Evolutionary conservation across 2,329 filamentous ascomycete genomes (phyloP).

Genomic region (Colletotrichum neosansevieriae): DNA sequence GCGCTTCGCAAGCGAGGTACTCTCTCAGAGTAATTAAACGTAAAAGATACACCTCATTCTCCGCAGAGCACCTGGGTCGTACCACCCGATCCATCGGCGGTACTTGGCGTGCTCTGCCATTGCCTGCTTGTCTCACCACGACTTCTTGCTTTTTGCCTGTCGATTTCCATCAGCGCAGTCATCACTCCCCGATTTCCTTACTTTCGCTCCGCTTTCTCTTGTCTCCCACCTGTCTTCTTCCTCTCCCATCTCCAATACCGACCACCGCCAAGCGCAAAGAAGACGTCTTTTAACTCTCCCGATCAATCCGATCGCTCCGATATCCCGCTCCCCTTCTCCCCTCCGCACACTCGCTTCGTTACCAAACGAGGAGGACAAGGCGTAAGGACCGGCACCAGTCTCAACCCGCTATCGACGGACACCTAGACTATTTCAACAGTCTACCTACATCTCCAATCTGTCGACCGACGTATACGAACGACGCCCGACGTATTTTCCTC

Average conservation of each 20-base stretch:
- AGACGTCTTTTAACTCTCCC: neutral
- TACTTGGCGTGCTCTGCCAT: constrained; percentile 8
- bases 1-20: constrained; percentile 16
- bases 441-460: neutral
- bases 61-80: constrained; percentile 22
- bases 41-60: neutral
- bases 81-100: constrained; percentile 34
- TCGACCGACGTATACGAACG: neutral
- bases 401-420: neutral
- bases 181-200: constrained; percentile 21
- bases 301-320: constrained; percentile 1
- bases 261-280: constrained; percentile 17
- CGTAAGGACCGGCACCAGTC: constrained; percentile 3
- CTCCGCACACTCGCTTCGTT: constrained; percentile 31
- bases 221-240: constrained; percentile 12
- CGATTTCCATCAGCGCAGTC: constrained; percentile 35
- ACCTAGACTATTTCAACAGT: neutral
- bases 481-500: neutral
- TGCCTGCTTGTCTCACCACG: constrained; percentile 13
- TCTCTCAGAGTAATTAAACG: neutral
- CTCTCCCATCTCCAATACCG: constrained; percentile 1
- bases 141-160: constrained; percentile 37
- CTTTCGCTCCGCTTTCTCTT: neutral
- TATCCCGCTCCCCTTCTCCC: constrained; percentile 4
- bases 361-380: constrained; percentile 19